Base-by-base conservation (phyloP, 2,329 filamentous ascomycete species). In the Colletotrichum scovillei region DNA sequence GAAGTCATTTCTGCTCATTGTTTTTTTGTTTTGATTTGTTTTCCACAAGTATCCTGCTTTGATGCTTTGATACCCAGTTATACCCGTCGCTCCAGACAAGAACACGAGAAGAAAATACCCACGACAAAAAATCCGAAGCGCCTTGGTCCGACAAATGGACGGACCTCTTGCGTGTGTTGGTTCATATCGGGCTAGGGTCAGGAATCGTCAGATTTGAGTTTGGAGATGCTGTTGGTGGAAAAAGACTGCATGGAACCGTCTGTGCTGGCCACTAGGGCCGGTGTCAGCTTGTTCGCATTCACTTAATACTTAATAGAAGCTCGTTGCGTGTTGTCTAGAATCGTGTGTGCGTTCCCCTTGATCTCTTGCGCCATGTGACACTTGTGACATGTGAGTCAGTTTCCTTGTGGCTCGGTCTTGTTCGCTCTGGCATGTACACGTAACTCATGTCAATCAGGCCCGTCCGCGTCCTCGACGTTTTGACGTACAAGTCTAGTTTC, bases 221-320 rank as follows among this genome's bases (percentile, higher is more conserved):
- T 73, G 73, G 70, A 69, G 73, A 74, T 60, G 63, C 62, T 67
- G 67, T 73, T 65, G 72, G 63, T 69, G 73, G 69, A 53, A 60
- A 65, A 70, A 67, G 67, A 57, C 62, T 60, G 70, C 60, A 70
- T 70, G 59, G 70, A 46, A 67, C 67, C 19, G 53, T 75, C 70
- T 69, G 73, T 72, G 68, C 68, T 60, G 38, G 74, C 75, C 71
- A 70, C 68, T 76, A 75, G 71, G 75, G 74, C 65, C 28, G 68
- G 67, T 38, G 38, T 69, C 49, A 49, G 35, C 74, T 78, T 73
- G 74, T 75, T 68, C 75, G 75, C 76, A 78, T 80, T 77, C 76
- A 74, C 72, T 78, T 76, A 84, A 85, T 85, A 85, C 77, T 78
- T 85, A 85, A 83, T 84, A 84, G 83, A 81, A 78, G 81, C 80